A percentile compares a stretch with the other conserved stretches of the same genome.
Conservation (phyloP, 257 asterid species). For the Fraxinus cuspidata region DNA sequence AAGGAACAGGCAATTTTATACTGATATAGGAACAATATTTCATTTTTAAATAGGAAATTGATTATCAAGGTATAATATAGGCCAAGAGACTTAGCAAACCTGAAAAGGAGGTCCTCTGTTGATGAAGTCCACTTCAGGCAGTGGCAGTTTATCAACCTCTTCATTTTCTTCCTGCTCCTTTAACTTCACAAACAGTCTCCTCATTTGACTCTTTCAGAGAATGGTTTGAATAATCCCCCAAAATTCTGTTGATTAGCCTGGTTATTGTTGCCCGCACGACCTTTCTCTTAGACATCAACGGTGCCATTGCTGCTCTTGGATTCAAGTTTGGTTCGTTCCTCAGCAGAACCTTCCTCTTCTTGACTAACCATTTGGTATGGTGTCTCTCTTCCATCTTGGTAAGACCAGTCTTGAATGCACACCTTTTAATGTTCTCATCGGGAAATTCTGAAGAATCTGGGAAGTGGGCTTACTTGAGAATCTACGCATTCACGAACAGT, state of each 20-base stretch:
- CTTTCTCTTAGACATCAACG: constrained; percentile 72
- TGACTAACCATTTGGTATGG: constrained; percentile 89
- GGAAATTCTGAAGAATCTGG: constrained; percentile 57
- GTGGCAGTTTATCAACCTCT: constrained; percentile 70
- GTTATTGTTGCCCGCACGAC: constrained; percentile 97
- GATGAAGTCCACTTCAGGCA: constrained; percentile 91
- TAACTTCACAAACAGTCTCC: constrained; percentile 45
- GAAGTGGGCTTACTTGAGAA: constrained; percentile 63
- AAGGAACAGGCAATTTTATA: no score
- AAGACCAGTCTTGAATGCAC: constrained; percentile 72
- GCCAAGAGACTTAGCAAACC: constrained; percentile 44
- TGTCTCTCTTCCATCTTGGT: constrained; percentile 81
- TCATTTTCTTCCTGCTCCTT: constrained; percentile 77
- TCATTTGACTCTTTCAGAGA: constrained; percentile 58
- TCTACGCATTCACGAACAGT: constrained; percentile 97
- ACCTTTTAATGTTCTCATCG: constrained; percentile 64
- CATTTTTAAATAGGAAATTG: constrained; percentile 17
- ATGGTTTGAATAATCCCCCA: constrained; percentile 92
- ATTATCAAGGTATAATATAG: not conserved
- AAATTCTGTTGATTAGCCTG: constrained; percentile 72
- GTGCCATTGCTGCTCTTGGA: constrained; percentile 81
- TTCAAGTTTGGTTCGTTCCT: constrained; percentile 59
- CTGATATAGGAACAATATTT: constrained; percentile 1
- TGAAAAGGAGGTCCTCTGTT: constrained; percentile 99
- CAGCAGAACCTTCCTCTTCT: constrained; percentile 69